These are phyloP conservation scores for Penicillium sp. DNA, from an alignment of 2,329 filamentous ascomycete species.

Conservation along the genomic window DNA sequence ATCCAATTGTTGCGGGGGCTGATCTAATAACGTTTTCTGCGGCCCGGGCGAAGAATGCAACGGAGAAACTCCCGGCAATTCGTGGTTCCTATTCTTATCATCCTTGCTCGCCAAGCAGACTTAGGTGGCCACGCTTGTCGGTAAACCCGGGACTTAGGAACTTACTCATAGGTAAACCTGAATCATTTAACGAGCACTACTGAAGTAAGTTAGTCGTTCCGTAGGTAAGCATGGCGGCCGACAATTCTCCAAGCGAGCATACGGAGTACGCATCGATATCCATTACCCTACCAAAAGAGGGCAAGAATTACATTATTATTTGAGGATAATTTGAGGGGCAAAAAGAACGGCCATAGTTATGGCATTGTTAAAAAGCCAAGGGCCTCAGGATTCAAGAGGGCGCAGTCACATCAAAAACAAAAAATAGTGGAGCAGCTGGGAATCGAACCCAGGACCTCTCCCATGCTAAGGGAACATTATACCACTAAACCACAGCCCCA, in stretches of 20 bases:
- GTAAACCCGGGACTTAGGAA: not conserved
- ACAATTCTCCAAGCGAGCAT: not conserved
- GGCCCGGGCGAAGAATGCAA: slow-evolving; percentile 25
- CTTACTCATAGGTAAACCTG: not conserved
- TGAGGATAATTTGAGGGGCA: not conserved
- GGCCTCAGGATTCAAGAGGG: not conserved
- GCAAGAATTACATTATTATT: not conserved
- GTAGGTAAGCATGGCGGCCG: not conserved
- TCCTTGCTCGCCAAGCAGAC: not conserved
- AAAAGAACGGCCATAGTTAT: not conserved
- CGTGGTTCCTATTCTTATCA: slow-evolving; percentile 13
- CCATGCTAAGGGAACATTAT: slow-evolving; percentile 21
- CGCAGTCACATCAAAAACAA: not conserved
- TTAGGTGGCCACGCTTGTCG: not conserved
- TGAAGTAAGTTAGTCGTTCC: not conserved
- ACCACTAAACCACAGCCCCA: slow-evolving; percentile 20
- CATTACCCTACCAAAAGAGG: not conserved
- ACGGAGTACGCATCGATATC: not conserved
- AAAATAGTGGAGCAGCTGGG: slow-evolving; percentile 19
- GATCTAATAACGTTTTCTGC: slow-evolving; percentile 25
- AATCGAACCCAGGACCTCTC: slow-evolving; percentile 20
- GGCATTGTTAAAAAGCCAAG: not conserved
- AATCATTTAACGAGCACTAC: not conserved
- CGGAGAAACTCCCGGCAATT: slow-evolving; percentile 28
- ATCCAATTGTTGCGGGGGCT: slow-evolving; percentile 21